Percentiles rank a stretch among this genome's conserved stretches.
Evolutionary conservation across 2,329 filamentous ascomycete species (phyloP).

Genomic region (Sporothrix pallida): DNA sequence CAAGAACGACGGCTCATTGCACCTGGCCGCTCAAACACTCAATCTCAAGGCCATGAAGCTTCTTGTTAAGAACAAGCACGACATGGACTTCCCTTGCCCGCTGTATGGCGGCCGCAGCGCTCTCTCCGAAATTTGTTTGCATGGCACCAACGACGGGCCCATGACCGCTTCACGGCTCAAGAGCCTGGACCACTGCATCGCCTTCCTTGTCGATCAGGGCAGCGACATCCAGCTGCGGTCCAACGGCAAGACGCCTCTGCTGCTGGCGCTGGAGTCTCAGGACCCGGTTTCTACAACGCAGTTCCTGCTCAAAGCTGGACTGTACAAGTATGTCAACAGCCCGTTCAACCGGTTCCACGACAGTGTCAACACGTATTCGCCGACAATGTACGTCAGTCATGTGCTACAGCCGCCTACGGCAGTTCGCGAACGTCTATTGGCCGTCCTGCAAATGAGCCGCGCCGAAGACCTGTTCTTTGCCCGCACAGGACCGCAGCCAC

Average conservation of each 20-base stretch:
- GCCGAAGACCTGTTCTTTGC: slow-evolving; percentile 61
- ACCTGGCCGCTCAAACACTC: slow-evolving; percentile 66
- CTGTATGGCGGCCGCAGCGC: slow-evolving; percentile 67
- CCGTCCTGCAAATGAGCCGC: slow-evolving; percentile 58
- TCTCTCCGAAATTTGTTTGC: slow-evolving; percentile 67
- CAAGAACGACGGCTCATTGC: slow-evolving; percentile 69
- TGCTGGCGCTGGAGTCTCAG: slow-evolving; percentile 64
- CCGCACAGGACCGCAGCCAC: slow-evolving; percentile 59
- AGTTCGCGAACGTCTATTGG: slow-evolving; percentile 51
- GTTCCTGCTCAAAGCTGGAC: slow-evolving; percentile 64
- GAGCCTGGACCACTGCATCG: slow-evolving; percentile 62
- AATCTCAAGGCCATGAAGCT: slow-evolving; percentile 62
- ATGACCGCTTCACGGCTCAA: slow-evolving; percentile 57
- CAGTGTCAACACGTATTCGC: slow-evolving; percentile 64
- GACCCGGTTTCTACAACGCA: slow-evolving; percentile 62
- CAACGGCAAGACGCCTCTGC: slow-evolving; percentile 63
- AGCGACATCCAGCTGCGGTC: slow-evolving; percentile 62
- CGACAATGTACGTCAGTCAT: slow-evolving; percentile 65
- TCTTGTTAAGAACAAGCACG: slow-evolving; percentile 64
- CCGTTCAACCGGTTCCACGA: slow-evolving; percentile 61
- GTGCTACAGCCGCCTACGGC: slow-evolving; percentile 50
- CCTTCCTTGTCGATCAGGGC: slow-evolving; percentile 60
- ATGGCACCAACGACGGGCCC: slow-evolving; percentile 55
- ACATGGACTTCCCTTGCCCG: slow-evolving; percentile 68
- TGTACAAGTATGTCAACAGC: slow-evolving; percentile 70